Conservation (phyloP, 148 eudicot species). For the Pharnaceum exiguum region DNA sequence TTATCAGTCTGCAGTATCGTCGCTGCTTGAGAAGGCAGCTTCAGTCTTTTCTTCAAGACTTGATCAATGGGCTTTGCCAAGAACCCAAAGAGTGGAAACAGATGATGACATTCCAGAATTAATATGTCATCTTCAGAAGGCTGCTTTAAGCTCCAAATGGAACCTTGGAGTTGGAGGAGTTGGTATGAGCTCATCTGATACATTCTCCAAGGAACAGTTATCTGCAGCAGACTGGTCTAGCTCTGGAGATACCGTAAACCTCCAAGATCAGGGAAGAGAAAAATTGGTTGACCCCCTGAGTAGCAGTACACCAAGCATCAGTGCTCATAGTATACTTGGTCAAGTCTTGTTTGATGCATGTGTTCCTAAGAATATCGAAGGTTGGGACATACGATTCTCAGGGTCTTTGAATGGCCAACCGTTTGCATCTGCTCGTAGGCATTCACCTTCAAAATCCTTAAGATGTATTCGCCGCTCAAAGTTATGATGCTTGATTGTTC, state of each 20-base stretch:
- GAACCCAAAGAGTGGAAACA: conserved; percentile 5
- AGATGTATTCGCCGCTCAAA: conserved; percentile 6
- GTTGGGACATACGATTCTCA: conserved; percentile 51
- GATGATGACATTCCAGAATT: conserved; percentile 45
- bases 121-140: conserved; percentile 58
- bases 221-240: conserved; percentile 19
- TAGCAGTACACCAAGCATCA: conserved; percentile 37
- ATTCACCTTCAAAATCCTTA: background rate
- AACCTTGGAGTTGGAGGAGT: conserved; percentile 47
- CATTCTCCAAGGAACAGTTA: conserved; percentile 43
- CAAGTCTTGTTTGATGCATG: conserved; percentile 59
- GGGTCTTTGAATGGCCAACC: conserved; percentile 13
- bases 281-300: conserved; percentile 18
- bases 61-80: conserved; percentile 26
- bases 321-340: conserved; percentile 53
- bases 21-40: conserved; percentile 46
- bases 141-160: conserved; percentile 50
- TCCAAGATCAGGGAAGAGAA: conserved; percentile 40
- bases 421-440: conserved; percentile 8
- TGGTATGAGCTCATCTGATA: conserved; percentile 23
- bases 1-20: conserved; percentile 39
- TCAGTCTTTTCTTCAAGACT: conserved; percentile 38
- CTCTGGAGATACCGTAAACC: conserved; percentile 6
- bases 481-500: background rate
- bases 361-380: conserved; percentile 62